phyloP scores from a whole-genome alignment of 1,284 basidiomycete species.

The Neonothopanus nambi region DNA sequence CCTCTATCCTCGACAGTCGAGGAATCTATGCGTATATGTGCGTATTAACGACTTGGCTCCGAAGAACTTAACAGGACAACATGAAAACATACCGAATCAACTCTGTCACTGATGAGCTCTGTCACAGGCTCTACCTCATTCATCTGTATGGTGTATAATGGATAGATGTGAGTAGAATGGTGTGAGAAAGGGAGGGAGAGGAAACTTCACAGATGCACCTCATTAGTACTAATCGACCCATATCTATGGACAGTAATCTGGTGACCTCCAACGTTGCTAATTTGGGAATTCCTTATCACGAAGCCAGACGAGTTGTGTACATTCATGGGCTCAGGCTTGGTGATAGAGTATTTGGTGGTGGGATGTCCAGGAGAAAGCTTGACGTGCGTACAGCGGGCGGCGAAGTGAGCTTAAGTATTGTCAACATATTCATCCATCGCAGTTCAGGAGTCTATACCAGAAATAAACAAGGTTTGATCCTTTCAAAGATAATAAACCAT shows the following conservation, averaged over 20 bases:
- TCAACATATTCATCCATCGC: neutral
- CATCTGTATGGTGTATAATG: neutral
- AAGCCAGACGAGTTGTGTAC: neutral
- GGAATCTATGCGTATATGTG: neutral
- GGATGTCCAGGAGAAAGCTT: no score
- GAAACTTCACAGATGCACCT: neutral
- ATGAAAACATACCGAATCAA: neutral
- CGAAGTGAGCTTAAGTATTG: neutral
- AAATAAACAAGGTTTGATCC: neutral
- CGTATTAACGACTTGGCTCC: no score
- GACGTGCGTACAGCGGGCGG: no score
- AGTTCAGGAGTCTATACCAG: neutral
- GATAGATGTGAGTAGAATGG: neutral
- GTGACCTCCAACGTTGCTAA: neutral
- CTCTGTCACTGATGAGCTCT: neutral
- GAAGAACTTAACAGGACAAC: neutral
- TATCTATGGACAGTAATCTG: conserved; percentile 1
- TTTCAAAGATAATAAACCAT: no score
- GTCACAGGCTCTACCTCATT: neutral
- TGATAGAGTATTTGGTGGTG: no score
- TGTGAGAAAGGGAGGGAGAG: no score
- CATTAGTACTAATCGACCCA: conserved; percentile 3
- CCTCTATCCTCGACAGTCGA: neutral
- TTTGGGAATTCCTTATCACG: neutral
- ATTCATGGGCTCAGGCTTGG: neutral